Base-by-base conservation (phyloP, 352 stramenopile genomes). In the Pythium plurisporium region DNA sequence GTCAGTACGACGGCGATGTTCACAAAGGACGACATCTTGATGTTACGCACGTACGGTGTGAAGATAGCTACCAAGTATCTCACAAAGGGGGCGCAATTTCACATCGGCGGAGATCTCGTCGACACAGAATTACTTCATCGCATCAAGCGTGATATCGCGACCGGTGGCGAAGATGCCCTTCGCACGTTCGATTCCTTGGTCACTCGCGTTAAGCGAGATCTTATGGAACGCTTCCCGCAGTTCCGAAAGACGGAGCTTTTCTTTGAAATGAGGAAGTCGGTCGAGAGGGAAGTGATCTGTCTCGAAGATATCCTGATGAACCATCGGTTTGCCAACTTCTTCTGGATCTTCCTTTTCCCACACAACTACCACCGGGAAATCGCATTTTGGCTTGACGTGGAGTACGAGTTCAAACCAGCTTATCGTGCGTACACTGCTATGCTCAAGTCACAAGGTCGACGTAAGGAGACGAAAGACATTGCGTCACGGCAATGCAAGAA, bases 21-120 rank as follows among this genome's bases (percentile, higher is more conserved):
- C 51, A 81, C 65, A n/a, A 92, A 94, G 51, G 85, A 94, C 58
- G 82, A 91, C 42, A 80, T 88, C 45, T 70, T 89, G 51, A 85
- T 92, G 72, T 49, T 94, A 40, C 79, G 82, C 34, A 93, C 82
- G 3, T 94, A 93, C 44, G 85, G 85, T 33, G 81, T 91, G 14
- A 94, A 94, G 66, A 93, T 94, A 47, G 78, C 81, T 5, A 87
- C 86, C 62, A 94, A 94, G 55, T 94, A 94, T 44, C 52, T 94
- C 8, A 71, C 82, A 9, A 85, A 87, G 29, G 78, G 74, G 3
- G 81, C 85, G 26, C 82, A 88, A 40, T 94, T 94, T 48, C 83
- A 86, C 43, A 91, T 94, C n/a, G 80, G 77, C 22, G 45, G 52
- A 12, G 70, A 56, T 43, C 67, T 91, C 4, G 79, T 91, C 1